phyloP scores from a whole-genome alignment of 2,329 filamentous ascomycete genomes.

The Phialophora tarda region DNA sequence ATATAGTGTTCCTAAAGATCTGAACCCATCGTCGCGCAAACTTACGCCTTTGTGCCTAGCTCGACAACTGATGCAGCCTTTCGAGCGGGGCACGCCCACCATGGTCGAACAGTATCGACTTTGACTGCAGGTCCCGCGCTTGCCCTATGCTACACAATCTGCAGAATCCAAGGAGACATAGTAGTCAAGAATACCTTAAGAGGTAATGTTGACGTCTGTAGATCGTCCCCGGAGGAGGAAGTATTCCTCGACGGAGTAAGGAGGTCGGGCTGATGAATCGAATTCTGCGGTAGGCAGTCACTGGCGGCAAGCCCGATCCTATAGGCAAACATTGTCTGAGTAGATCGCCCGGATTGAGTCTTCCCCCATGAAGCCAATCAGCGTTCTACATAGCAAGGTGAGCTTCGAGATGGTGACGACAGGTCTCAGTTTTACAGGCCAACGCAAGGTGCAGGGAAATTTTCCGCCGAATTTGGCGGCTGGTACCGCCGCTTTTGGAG shows the following conservation, averaged over 20 bases:
- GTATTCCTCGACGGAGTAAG: not conserved
- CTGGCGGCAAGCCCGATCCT: not conserved
- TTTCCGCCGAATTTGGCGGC: no score
- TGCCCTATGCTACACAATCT: not conserved
- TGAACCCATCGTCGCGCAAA: not conserved
- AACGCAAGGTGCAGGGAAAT: not conserved
- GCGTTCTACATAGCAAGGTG: not conserved
- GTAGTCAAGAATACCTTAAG: not conserved
- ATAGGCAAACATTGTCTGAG: not conserved
- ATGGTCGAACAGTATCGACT: constrained; percentile 2
- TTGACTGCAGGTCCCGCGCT: not conserved
- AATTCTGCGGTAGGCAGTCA: not conserved
- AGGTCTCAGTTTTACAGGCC: not conserved
- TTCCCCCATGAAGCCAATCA: not conserved
- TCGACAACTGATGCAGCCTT: constrained; percentile 25
- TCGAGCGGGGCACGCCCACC: constrained; percentile 27
- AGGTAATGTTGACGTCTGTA: not conserved
- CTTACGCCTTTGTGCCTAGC: constrained; percentile 27
- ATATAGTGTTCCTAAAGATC: no score
- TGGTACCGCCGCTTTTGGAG: no score
- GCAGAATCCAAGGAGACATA: not conserved
- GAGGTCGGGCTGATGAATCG: not conserved
- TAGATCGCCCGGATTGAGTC: no score
- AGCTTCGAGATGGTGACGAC: not conserved
- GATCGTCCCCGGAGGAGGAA: not conserved